These are phyloP conservation scores for Exserohilum rostratum DNA, from an alignment of 2,329 filamentous ascomycete genomes.

Conservation along the genomic window DNA sequence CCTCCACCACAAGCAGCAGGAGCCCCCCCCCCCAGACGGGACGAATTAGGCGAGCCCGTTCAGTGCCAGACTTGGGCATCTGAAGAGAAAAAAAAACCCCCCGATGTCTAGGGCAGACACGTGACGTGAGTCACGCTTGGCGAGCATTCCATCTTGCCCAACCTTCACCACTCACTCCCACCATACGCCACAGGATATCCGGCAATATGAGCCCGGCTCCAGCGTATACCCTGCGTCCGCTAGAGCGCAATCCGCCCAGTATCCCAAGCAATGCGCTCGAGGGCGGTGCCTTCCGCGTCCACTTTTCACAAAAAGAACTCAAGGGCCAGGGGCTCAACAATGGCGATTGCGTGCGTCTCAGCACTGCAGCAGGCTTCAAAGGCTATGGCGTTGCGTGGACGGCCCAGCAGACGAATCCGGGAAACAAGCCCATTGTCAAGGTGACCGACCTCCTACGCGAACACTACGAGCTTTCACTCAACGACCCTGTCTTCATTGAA, in stretches of 20 bases:
- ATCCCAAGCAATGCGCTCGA: conserved; percentile 56
- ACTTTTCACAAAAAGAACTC: conserved; percentile 62
- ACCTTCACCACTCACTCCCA: not conserved
- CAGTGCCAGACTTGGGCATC: not conserved
- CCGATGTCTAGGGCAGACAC: not conserved
- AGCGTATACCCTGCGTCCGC: conserved; percentile 61
- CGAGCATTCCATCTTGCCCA: not conserved
- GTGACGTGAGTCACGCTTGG: conserved; percentile 10
- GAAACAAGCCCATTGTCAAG: conserved; percentile 56
- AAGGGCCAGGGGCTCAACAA: conserved; percentile 60
- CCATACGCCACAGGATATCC: not conserved
- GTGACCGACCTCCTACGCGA: conserved; percentile 76
- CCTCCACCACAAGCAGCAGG: conserved; percentile 14
- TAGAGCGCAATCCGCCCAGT: conserved; percentile 54
- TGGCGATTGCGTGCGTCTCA: conserved; percentile 65
- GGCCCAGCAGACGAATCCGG: conserved; percentile 53
- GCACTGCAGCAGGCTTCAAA: conserved; percentile 49
- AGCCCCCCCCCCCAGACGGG: not conserved
- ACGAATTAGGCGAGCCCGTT: conserved; percentile 1
- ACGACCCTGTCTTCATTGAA: conserved; percentile 61
- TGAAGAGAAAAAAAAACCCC: not conserved
- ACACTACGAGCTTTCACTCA: conserved; percentile 71
- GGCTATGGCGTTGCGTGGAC: conserved; percentile 69
- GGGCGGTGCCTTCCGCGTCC: conserved; percentile 65
- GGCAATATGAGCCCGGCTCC: conserved; percentile 29